Percentiles rank a stretch among this genome's conserved stretches.
Evolutionary conservation across 2,329 filamentous ascomycete genomes (phyloP).

Genomic region (Incumbomyces delicatus): DNA sequence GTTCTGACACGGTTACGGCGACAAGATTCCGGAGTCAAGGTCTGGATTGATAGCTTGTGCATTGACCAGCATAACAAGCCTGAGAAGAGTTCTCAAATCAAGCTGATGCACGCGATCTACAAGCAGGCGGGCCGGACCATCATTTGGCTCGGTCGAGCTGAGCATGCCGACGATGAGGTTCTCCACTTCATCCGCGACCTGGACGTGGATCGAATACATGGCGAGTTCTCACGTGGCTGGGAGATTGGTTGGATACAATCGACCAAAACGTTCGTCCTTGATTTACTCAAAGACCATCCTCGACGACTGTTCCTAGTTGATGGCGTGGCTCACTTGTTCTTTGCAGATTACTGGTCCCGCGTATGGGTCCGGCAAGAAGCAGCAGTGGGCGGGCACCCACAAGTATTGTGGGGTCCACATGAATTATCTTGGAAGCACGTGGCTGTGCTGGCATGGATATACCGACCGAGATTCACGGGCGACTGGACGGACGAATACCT

Average conservation of each 20-base stretch:
- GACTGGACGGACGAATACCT: background rate
- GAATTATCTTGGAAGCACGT: background rate
- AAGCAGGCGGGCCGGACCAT: background rate
- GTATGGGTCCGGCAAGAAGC: slow-evolving; percentile 3
- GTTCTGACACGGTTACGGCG: too few relatives aligned
- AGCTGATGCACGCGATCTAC: background rate
- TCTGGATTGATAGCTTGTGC: background rate
- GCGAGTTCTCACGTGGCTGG: background rate
- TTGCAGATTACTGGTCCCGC: background rate
- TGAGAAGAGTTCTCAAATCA: slow-evolving; percentile 1
- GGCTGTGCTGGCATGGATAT: background rate
- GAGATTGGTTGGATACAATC: background rate
- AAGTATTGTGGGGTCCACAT: background rate
- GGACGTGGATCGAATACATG: background rate
- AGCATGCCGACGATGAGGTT: too few relatives aligned
- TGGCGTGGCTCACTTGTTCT: background rate
- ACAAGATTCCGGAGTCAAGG: background rate
- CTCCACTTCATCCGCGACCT: background rate
- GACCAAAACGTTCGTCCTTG: background rate
- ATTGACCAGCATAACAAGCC: background rate
- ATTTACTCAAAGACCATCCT: background rate
- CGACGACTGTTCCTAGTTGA: background rate
- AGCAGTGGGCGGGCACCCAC: background rate
- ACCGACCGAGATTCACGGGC: background rate
- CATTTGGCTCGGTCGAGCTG: background rate